Conservation (phyloP, 2,329 filamentous ascomycete genomes). For the Pseudomassariella vexata region DNA sequence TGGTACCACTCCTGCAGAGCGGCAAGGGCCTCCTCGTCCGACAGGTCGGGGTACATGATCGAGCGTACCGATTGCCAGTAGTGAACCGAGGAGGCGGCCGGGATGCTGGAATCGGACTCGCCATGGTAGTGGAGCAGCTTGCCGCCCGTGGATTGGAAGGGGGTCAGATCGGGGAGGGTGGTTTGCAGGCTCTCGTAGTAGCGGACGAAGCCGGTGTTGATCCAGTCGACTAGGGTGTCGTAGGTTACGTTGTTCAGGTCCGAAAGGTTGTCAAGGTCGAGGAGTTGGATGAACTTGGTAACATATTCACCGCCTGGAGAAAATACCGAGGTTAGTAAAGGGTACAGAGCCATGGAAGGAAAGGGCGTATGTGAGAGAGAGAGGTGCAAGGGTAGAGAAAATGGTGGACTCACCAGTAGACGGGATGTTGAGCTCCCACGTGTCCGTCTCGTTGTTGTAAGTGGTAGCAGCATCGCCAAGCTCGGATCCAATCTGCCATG, state of each 20-base stretch:
- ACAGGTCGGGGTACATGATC: constrained; percentile 39
- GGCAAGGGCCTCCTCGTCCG: constrained; percentile 29
- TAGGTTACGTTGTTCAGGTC: constrained; percentile 44
- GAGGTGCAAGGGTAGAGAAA: too few relatives aligned
- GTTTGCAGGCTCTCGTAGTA: constrained; percentile 39
- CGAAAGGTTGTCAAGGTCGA: constrained; percentile 33
- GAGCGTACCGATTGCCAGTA: constrained; percentile 43
- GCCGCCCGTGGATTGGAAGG: constrained; percentile 28
- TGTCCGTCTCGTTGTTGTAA: constrained; percentile 25
- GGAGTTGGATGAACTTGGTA: constrained; percentile 33
- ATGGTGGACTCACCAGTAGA: too few relatives aligned
- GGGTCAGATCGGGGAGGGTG: constrained; percentile 27
- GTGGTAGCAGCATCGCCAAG: constrained; percentile 25
- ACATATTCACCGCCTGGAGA: constrained; percentile 29
- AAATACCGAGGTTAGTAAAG: too few relatives aligned
- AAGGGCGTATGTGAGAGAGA: too few relatives aligned
- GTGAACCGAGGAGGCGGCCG: constrained; percentile 34
- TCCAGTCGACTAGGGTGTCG: constrained; percentile 51
- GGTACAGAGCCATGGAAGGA: too few relatives aligned
- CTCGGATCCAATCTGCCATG: constrained; percentile 26
- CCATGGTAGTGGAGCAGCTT: constrained; percentile 43
- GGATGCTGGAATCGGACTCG: constrained; percentile 35
- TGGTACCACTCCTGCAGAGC: constrained; percentile 48
- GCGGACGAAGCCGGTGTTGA: constrained; percentile 38
- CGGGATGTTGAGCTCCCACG: constrained; percentile 26